phyloP scores from a whole-genome alignment of 257 asterid species.

The Cordia subcordata region DNA sequence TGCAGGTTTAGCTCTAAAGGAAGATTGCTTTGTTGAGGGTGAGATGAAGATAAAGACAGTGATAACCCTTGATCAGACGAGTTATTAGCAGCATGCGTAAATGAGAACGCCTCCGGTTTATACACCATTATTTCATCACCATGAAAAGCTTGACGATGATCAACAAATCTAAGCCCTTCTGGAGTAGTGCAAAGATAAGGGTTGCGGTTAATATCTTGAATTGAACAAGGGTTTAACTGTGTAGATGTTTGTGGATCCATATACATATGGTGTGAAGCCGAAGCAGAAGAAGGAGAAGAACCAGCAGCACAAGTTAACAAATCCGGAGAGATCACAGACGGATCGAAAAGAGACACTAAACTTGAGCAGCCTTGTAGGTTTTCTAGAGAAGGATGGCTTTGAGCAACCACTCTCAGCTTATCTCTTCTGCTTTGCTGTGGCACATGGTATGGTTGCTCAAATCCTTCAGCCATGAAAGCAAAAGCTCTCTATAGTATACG shows the following conservation, averaged over 20 bases:
- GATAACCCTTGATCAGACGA: constrained; percentile 48
- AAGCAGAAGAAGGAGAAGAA: constrained; percentile 15
- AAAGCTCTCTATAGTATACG: not conserved
- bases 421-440: constrained; percentile 97
- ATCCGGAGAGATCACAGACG: constrained; percentile 50
- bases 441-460: constrained; percentile 76
- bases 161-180: constrained; percentile 25
- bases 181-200: constrained; percentile 41
- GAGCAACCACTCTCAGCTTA: constrained; percentile 54
- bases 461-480: constrained; percentile 79
- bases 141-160: constrained; percentile 39
- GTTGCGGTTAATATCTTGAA: constrained; percentile 39
- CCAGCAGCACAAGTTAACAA: constrained; percentile 28
- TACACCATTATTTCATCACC: constrained; percentile 6
- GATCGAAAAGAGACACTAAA: constrained; percentile 50
- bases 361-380: constrained; percentile 27
- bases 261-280: constrained; percentile 1
- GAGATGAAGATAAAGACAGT: constrained; percentile 71
- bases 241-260: constrained; percentile 49
- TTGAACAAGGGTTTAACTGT: constrained; percentile 44
- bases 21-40: constrained; percentile 7
- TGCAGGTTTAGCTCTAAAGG: not conserved
- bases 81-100: not conserved
- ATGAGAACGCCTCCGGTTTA: too few species aligned
- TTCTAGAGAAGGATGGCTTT: constrained; percentile 16